Evolutionary conservation across 352 stramenopile species (phyloP).

Genomic region (Phytophthora cactorum): DNA sequence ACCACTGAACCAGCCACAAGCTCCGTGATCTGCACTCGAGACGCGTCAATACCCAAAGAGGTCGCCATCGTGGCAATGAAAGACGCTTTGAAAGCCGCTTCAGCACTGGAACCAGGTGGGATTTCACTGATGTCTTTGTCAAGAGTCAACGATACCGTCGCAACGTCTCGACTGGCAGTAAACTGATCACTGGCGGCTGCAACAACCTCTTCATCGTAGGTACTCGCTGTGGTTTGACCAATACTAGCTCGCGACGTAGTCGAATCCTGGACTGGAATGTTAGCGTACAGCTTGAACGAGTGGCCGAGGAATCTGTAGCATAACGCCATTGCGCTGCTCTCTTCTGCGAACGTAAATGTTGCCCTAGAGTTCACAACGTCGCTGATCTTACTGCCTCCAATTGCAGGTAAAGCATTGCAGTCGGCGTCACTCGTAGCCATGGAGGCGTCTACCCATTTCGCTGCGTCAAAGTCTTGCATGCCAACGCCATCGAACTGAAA

Average conservation of each 20-base stretch:
- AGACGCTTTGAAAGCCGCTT: constrained; percentile 53
- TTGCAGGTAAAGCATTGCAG: constrained; percentile 44
- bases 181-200: constrained; percentile 41
- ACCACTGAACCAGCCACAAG: constrained; percentile 66
- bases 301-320: constrained; percentile 71
- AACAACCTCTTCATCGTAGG: constrained; percentile 41
- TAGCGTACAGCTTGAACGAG: constrained; percentile 57
- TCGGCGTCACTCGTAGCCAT: constrained; percentile 39
- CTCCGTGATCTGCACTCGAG: constrained; percentile 59
- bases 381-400: constrained; percentile 44
- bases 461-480: constrained; percentile 64
- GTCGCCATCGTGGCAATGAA: constrained; percentile 45
- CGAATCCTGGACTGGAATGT: constrained; percentile 45
- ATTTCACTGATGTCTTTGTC: constrained; percentile 69
- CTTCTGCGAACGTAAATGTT: constrained; percentile 52
- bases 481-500: constrained; percentile 69
- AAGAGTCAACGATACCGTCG: constrained; percentile 55
- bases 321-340: constrained; percentile 46
- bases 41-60: constrained; percentile 53
- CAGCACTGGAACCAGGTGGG: constrained; percentile 52
- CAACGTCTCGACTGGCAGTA: constrained; percentile 52
- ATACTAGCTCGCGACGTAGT: constrained; percentile 25
- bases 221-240: constrained; percentile 6
- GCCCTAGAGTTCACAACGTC: constrained; percentile 48
- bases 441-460: constrained; percentile 55